Evolutionary conservation across 768 basidiomycete genomes (phyloP).

Genomic region (Trametes cingulata): DNA sequence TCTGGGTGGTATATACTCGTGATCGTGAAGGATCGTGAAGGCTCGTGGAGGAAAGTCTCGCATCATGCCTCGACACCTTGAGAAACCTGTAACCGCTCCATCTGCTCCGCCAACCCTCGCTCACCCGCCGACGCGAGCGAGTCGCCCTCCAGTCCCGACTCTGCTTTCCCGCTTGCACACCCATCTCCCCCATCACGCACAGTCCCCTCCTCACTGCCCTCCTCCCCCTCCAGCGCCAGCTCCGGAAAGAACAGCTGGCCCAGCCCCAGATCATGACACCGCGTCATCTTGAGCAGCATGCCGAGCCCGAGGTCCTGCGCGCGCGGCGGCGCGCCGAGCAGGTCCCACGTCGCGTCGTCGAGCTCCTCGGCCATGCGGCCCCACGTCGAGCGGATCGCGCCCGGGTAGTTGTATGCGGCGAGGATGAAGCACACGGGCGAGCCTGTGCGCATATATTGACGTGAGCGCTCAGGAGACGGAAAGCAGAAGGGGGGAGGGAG

Average conservation of each 20-base stretch:
- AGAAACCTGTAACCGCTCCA: neutral
- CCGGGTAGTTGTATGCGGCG: constrained; percentile 65
- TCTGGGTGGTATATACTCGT: neutral
- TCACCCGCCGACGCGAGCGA: neutral
- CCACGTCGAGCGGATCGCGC: constrained; percentile 66
- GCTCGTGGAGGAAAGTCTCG: neutral
- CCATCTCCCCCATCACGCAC: neutral
- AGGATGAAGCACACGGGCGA: constrained; percentile 77
- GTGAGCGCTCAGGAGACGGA: too few species aligned
- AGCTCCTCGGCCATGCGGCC: constrained; percentile 69
- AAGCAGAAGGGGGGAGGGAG: too few species aligned
- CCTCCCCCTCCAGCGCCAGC: constrained; percentile 20
- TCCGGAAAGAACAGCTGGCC: constrained; percentile 52
- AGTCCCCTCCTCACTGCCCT: neutral
- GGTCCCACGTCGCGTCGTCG: constrained; percentile 62
- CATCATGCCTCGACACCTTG: neutral
- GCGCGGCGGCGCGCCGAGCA: constrained; percentile 45
- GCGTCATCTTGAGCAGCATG: constrained; percentile 75
- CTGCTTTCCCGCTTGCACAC: too few species aligned
- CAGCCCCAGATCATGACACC: constrained; percentile 71
- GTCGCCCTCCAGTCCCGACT: too few species aligned
- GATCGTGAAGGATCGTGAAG: neutral
- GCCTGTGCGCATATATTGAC: constrained; percentile 41
- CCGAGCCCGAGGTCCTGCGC: constrained; percentile 48
- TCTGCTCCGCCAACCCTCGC: neutral